Conservation (phyloP, 164 flowering plant species). For the Kingdonia uniflora region DNA sequence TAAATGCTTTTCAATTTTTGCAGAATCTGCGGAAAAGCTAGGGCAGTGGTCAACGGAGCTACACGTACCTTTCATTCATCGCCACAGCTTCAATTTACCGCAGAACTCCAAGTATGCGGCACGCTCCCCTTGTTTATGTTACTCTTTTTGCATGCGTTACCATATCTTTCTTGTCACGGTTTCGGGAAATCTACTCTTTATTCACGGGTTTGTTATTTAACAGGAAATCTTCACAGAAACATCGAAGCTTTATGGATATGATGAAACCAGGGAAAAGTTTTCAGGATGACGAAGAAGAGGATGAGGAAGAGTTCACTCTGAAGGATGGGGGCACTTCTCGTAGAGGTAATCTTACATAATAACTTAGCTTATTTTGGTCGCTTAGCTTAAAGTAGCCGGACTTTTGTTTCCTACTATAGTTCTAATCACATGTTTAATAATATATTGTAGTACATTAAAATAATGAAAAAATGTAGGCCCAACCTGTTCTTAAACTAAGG, state of each 20-base stretch:
- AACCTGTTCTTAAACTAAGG: too few species aligned
- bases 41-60: slow-evolving; percentile 49
- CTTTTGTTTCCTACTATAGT: neutral
- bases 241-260: slow-evolving; percentile 59
- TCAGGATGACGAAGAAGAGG: slow-evolving; percentile 55
- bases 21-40: slow-evolving; percentile 35
- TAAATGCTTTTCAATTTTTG: neutral
- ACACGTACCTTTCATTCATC: slow-evolving; percentile 40
- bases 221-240: slow-evolving; percentile 18
- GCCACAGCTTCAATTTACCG: slow-evolving; percentile 32
- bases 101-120: slow-evolving; percentile 55
- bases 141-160: neutral
- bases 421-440: too few species aligned
- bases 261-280: slow-evolving; percentile 43
- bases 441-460: too few species aligned
- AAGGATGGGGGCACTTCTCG: slow-evolving; percentile 57
- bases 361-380: too few species aligned
- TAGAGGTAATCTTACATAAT: slow-evolving; percentile 25
- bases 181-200: neutral
- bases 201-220: neutral
- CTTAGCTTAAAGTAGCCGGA: too few species aligned
- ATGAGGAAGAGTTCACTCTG: slow-evolving; percentile 47
- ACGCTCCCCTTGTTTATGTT: slow-evolving; percentile 5
- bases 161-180: neutral
- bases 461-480: too few species aligned